A percentile compares a stretch with the other conserved stretches of the same genome.
Conservation (phyloP, 495 filamentous ascomycete genomes). For the Aspergillus haitiensis region DNA sequence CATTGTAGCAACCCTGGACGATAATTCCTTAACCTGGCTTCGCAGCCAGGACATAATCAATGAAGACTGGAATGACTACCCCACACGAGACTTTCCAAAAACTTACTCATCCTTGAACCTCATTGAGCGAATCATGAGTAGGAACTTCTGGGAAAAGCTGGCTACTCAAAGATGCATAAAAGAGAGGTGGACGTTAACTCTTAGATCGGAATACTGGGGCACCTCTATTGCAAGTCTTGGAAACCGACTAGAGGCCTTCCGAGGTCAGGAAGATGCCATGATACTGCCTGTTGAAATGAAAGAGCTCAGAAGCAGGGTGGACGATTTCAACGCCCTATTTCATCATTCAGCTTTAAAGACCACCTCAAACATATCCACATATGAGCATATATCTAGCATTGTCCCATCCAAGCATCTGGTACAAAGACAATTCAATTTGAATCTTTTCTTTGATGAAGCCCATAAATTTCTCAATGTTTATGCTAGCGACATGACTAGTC, state of each 20-base stretch:
- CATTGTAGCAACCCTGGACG: slow-evolving; percentile 6
- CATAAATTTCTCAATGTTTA: slow-evolving; percentile 21
- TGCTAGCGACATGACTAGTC: slow-evolving; percentile 22
- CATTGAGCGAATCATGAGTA: slow-evolving; percentile 37
- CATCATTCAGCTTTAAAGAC: not conserved
- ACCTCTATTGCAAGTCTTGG: slow-evolving; percentile 14
- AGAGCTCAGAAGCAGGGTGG: not conserved
- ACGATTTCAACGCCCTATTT: slow-evolving; percentile 2
- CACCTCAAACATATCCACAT: not conserved
- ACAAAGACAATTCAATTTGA: slow-evolving; percentile 1
- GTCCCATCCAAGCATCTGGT: no score
- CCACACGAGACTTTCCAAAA: not conserved
- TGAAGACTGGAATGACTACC: not conserved
- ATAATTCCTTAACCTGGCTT: not conserved
- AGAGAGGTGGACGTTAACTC: not conserved
- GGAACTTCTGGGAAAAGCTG: slow-evolving; percentile 37
- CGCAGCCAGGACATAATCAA: not conserved
- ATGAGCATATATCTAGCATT: no score
- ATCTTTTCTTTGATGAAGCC: slow-evolving; percentile 18
- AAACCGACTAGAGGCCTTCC: slow-evolving; percentile 6
- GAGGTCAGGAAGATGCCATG: slow-evolving; percentile 7
- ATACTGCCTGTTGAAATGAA: not conserved
- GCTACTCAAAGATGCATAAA: not conserved
- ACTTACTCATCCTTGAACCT: slow-evolving; percentile 16
- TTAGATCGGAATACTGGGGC: not conserved